Evolutionary conservation across 2,329 filamentous ascomycete genomes (phyloP).

Genomic region (Phaeophleospora eucalypticola): DNA sequence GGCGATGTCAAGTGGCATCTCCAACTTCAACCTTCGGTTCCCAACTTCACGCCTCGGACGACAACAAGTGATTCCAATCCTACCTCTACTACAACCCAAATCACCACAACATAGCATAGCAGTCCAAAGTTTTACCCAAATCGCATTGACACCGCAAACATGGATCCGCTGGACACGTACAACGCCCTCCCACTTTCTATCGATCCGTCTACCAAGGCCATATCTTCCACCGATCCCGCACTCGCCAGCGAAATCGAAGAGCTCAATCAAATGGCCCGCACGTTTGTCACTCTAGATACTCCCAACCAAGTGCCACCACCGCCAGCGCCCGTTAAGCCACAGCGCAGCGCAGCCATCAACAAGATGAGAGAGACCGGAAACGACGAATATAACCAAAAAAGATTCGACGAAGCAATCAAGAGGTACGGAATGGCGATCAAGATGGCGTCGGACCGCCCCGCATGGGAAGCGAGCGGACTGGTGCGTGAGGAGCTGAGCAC

Average conservation of each 20-base stretch:
- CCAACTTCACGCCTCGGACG: no score
- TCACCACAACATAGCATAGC: no score
- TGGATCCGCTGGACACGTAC: slow-evolving; percentile 16
- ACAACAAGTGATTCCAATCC: no score
- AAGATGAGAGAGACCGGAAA: slow-evolving; percentile 91
- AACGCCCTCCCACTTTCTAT: slow-evolving; percentile 54
- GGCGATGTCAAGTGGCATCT: no score
- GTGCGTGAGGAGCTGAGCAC: slow-evolving; percentile 79
- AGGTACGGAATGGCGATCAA: slow-evolving; percentile 83
- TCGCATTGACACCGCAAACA: slow-evolving; percentile 3
- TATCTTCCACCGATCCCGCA: slow-evolving; percentile 48
- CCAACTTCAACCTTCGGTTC: no score
- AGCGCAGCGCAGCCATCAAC: slow-evolving; percentile 78
- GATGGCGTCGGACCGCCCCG: slow-evolving; percentile 77
- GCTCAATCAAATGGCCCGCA: slow-evolving; percentile 75
- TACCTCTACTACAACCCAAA: no score
- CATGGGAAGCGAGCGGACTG: slow-evolving; percentile 82
- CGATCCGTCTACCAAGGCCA: slow-evolving; percentile 74
- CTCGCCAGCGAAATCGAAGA: slow-evolving; percentile 54
- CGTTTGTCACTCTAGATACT: slow-evolving; percentile 60
- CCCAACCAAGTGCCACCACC: slow-evolving; percentile 70
- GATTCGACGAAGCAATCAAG: slow-evolving; percentile 69
- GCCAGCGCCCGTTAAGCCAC: slow-evolving; percentile 86
- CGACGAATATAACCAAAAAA: slow-evolving; percentile 71
- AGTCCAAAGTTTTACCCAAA: no score